Evolutionary conservation across 768 basidiomycete species (phyloP).

Genomic region (Tulasnella sp.): DNA sequence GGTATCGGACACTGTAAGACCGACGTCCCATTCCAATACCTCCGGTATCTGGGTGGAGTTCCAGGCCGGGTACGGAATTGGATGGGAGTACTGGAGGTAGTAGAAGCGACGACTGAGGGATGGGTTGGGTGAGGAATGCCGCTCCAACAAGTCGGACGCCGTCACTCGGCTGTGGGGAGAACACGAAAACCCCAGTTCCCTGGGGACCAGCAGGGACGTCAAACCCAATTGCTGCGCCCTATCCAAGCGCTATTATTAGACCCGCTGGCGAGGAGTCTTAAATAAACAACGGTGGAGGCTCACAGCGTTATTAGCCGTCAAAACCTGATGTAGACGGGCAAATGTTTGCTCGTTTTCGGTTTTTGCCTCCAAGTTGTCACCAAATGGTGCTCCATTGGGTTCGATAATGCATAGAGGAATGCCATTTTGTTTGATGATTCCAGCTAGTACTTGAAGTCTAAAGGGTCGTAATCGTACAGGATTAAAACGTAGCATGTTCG

Average conservation of each 20-base stretch:
- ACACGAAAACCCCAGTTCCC: slow-evolving; percentile 30
- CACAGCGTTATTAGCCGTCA: slow-evolving; percentile 10
- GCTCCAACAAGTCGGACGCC: slow-evolving; percentile 20
- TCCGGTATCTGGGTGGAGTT: not conserved
- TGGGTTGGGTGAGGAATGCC: slow-evolving; percentile 29
- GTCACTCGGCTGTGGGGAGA: not conserved
- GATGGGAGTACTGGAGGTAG: not conserved
- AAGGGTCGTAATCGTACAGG: not conserved
- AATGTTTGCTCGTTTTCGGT: slow-evolving; percentile 1
- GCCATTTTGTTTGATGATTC: slow-evolving; percentile 26
- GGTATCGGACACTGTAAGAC: too few species aligned
- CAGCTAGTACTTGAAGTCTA: slow-evolving; percentile 8
- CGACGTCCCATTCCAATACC: slow-evolving; percentile 2
- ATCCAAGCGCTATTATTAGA: not conserved
- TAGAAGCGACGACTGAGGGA: slow-evolving; percentile 4
- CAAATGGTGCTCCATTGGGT: slow-evolving; percentile 10
- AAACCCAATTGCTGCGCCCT: slow-evolving; percentile 25
- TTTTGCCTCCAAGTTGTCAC: slow-evolving; percentile 5
- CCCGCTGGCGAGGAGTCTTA: not conserved
- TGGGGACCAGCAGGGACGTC: slow-evolving; percentile 15
- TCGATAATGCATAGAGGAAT: slow-evolving; percentile 31
- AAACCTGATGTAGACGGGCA: not conserved
- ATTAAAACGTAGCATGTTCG: slow-evolving; percentile 3
- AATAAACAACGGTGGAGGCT: not conserved
- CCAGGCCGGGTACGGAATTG: not conserved